Base-by-base conservation (phyloP, 192 early-diverging fungal species). In the Podila verticillata region DNA sequence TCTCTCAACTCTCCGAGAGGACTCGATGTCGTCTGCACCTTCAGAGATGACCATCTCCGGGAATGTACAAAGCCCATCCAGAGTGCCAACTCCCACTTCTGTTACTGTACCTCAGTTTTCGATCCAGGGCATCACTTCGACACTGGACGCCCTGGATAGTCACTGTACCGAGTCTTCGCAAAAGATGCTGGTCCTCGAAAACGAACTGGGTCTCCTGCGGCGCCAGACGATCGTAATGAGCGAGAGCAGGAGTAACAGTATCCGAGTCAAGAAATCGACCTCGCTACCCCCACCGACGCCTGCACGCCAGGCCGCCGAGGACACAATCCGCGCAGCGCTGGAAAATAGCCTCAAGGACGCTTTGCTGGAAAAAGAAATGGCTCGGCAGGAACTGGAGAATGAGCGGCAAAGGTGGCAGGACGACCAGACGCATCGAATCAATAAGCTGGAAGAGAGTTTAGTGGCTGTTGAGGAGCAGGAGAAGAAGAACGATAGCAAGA, bases 331-430 rank as follows among this genome's bases (percentile, higher is more conserved):
- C 1, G 35, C 66, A 10, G 74, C 70, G 1, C 51, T 83, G 32
- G 74, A 83, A 39, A 71, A 79, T 39, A 73, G 70, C 62, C 61
- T 83, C 13, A 83, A 77, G 28, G 82, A 83, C 32, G 82, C 82
- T 3, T 36, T 83, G 31, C 31, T 83, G 31, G 82, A 77, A 10
- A 83, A 75, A 34, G 75, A 79, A n/a, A 71, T 71, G 63, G 66
- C 75, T 0, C 69, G 63, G 29, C 66, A 66, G 61, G 74, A 77
- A 44, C 62, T 77, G 6, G 82, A 83, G 29, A 75, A 77, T 44
- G 82, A 83, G 51, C 65, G 74, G 17, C 73, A 77, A 28, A 63
- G 47, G 5, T 73, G 74, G 70, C 74, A 83, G 20, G 75, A 71
- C 3, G 74, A 73, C 36, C 74, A 83, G 34, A 62, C 60, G 20